These are phyloP conservation scores for Jaenimonas drosophilae DNA, from an alignment of 208 protist genomes.

Conservation along the genomic window DNA sequence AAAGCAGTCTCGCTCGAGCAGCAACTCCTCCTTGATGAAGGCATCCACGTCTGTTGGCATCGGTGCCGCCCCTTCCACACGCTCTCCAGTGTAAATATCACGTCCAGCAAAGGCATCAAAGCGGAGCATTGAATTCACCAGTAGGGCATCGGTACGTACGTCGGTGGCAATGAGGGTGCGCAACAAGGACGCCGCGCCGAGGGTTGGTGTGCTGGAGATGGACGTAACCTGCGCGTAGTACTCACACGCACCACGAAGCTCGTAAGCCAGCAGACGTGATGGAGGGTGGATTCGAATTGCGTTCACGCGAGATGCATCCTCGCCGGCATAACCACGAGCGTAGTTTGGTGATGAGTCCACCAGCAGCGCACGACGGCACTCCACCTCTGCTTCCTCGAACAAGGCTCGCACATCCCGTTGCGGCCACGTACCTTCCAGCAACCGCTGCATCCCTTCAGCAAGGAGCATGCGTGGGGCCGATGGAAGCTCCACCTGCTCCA, in stretches of 20 bases:
- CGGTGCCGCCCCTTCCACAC: constrained; percentile 7
- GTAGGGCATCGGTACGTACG: constrained; percentile 43
- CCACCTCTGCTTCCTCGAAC: constrained; percentile 66
- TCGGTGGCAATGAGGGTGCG: constrained; percentile 64
- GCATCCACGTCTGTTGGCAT: constrained; percentile 20
- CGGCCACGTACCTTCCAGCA: constrained; percentile 52
- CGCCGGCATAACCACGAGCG: too few species aligned
- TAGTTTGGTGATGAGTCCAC: too few species aligned
- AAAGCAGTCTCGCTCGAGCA: constrained; percentile 78
- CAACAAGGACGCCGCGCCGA: constrained; percentile 31
- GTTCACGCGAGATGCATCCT: too few species aligned
- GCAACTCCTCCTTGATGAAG: constrained; percentile 63
- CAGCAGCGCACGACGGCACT: constrained; percentile 40
- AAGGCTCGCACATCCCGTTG: constrained; percentile 68
- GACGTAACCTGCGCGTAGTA: constrained; percentile 57
- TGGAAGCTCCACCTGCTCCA: constrained; percentile 67
- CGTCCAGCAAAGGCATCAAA: constrained; percentile 40
- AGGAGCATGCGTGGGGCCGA: constrained; percentile 69
- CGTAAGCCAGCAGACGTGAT: constrained; percentile 52
- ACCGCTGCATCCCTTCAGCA: constrained; percentile 66
- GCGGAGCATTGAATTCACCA: constrained; percentile 27
- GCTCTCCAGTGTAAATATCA: constrained; percentile 32
- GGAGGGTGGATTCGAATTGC: constrained; percentile 45
- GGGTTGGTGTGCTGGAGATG: constrained; percentile 32
- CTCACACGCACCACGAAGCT: constrained; percentile 52